Percentiles rank a stretch among this genome's conserved stretches.
Evolutionary conservation across 1,284 basidiomycete species (phyloP).

Genomic region (Ceratobasidium sp.): DNA sequence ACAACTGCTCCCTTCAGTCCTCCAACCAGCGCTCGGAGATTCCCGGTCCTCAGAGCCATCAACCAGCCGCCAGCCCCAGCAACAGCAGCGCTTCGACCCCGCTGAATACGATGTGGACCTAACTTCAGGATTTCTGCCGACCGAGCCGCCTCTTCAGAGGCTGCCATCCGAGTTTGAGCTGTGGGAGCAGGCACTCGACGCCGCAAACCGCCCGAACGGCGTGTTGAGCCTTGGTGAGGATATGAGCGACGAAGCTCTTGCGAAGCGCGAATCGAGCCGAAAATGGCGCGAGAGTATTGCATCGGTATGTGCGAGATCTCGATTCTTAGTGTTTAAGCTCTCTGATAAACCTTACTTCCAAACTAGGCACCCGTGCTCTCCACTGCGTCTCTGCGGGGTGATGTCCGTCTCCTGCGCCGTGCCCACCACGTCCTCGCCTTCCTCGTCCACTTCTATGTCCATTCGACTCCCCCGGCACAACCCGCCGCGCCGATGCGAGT

Average conservation of each 20-base stretch:
- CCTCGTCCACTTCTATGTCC: conserved; percentile 66
- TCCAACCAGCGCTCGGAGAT: conserved; percentile 28
- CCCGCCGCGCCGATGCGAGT: conserved; percentile 51
- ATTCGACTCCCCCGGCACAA: conserved; percentile 53
- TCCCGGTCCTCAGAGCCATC: conserved; percentile 21
- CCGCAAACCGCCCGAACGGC: conserved; percentile 42
- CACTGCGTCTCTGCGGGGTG: conserved; percentile 49
- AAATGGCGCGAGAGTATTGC: conserved; percentile 46
- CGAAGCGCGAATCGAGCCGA: conserved; percentile 45
- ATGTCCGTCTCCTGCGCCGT: conserved; percentile 58
- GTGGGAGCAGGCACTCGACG: conserved; percentile 44
- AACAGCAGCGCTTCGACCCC: conserved; percentile 31
- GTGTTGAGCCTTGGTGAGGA: conserved; percentile 46
- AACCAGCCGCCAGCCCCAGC: conserved; percentile 15
- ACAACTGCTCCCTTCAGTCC: conserved; percentile 33
- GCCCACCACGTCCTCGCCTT: conserved; percentile 65
- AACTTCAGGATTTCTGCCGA: conserved; percentile 45
- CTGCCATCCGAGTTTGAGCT: conserved; percentile 42
- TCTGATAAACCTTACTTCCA: conserved; percentile 37
- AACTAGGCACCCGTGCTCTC: conserved; percentile 52
- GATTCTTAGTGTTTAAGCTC: conserved; percentile 23
- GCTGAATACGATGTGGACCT: conserved; percentile 44
- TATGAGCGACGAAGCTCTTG: conserved; percentile 41
- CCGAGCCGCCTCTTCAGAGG: conserved; percentile 39
- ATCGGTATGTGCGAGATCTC: conserved; percentile 24